Evolutionary conservation across 495 filamentous ascomycete genomes (phyloP).

Genomic region (Xeromyces bisporus): DNA sequence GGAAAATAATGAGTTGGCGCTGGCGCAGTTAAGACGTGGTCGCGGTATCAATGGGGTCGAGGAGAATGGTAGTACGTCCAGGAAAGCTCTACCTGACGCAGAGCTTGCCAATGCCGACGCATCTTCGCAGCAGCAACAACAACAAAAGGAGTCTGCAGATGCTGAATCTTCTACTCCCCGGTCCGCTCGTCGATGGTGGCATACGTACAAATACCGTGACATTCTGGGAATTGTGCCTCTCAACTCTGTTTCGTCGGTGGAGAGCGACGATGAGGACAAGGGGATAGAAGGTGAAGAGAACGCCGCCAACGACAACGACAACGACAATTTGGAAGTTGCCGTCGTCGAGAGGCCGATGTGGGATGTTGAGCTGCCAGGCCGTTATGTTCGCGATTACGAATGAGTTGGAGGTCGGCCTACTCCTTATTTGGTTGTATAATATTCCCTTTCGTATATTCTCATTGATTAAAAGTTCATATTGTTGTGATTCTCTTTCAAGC

Average conservation of each 20-base stretch:
- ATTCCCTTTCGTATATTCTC: too few species aligned
- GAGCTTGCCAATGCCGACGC: conserved; percentile 5
- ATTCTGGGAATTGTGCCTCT: conserved; percentile 79
- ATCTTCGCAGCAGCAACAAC: not conserved
- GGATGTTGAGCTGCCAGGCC: conserved; percentile 64
- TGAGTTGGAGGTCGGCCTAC: too few species aligned
- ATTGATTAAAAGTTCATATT: too few species aligned
- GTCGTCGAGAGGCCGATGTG: conserved; percentile 75
- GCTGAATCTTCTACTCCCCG: conserved; percentile 3
- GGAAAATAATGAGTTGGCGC: conserved; percentile 13
- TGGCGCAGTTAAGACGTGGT: conserved; percentile 22
- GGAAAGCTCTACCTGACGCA: not conserved
- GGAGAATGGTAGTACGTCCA: conserved; percentile 16
- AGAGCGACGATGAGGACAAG: conserved; percentile 2
- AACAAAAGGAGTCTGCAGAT: not conserved
- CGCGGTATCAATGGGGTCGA: conserved; percentile 12
- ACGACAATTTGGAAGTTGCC: conserved; percentile 52
- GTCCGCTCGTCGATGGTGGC: conserved; percentile 40
- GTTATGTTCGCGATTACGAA: conserved; percentile 53
- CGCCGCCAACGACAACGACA: conserved; percentile 5
- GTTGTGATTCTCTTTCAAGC: too few species aligned
- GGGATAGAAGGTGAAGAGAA: conserved; percentile 13
- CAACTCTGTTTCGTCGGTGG: conserved; percentile 10
- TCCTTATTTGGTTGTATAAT: too few species aligned
- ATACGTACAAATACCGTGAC: conserved; percentile 76